phyloP scores from a whole-genome alignment of 192 early-diverging fungal species.

The Coemansia sp. region DNA sequence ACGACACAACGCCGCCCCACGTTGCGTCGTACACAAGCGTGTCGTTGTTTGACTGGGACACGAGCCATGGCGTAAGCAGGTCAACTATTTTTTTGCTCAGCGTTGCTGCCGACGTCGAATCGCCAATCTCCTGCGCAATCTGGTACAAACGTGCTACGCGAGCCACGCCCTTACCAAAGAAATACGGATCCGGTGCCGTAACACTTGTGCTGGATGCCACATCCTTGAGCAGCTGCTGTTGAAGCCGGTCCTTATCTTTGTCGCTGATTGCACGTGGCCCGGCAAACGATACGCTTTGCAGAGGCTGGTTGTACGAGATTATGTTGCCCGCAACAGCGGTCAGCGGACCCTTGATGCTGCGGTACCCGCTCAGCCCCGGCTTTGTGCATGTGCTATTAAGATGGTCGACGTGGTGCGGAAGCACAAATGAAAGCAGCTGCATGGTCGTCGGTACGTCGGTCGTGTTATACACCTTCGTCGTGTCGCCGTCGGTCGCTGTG shows the following conservation, averaged over 20 bases:
- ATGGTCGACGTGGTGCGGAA: conserved; percentile 53
- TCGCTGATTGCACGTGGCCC: conserved; percentile 22
- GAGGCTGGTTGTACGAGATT: conserved; percentile 47
- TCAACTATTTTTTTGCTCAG: conserved; percentile 11
- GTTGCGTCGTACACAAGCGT: conserved; percentile 48
- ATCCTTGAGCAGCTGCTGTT: conserved; percentile 43
- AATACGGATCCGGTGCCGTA: conserved; percentile 51
- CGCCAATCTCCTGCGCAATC: conserved; percentile 51
- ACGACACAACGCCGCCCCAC: conserved; percentile 54
- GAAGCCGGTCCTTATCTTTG: conserved; percentile 22
- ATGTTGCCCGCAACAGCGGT: conserved; percentile 48
- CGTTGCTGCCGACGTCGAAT: conserved; percentile 6
- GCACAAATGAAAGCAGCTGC: conserved; percentile 45
- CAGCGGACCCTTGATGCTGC: conserved; percentile 53
- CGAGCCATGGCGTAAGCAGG: conserved; percentile 43
- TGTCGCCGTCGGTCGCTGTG: conserved; percentile 26
- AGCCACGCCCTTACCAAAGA: conserved; percentile 56
- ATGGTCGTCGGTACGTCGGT: conserved; percentile 8
- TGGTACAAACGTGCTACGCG: conserved; percentile 50
- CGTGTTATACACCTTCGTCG: conserved; percentile 10
- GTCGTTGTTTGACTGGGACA: conserved; percentile 24
- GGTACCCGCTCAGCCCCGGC: conserved; percentile 38
- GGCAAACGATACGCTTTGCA: conserved; percentile 30
- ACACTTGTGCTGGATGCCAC: conserved; percentile 13
- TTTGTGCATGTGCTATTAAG: conserved; percentile 4